A percentile compares a stretch with the other conserved stretches of the same genome.
These are phyloP conservation scores for Pelargonium fulgidum DNA, from an alignment of 441 rosid genomes.

Conservation along the genomic window DNA sequence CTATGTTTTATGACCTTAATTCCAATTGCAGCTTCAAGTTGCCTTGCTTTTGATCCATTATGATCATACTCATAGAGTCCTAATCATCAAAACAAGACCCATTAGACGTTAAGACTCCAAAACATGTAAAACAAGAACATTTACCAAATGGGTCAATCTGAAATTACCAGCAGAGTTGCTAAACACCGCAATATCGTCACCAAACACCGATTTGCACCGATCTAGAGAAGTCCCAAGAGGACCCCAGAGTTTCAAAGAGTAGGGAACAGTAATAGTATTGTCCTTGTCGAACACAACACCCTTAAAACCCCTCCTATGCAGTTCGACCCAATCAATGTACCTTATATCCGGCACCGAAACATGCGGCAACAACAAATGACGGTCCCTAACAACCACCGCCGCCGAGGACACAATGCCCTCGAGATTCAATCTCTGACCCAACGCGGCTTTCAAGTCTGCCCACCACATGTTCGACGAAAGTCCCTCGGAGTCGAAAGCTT, in stretches of 20 bases:
- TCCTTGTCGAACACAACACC: slow-evolving; percentile 97
- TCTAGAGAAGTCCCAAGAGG: slow-evolving; percentile 58
- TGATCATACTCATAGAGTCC: slow-evolving; percentile 88
- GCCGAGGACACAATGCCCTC: slow-evolving; percentile 73
- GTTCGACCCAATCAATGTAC: slow-evolving; percentile 76
- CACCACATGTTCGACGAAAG: slow-evolving; percentile 87
- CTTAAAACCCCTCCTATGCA: slow-evolving; percentile 62
- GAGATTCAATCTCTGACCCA: slow-evolving; percentile 79
- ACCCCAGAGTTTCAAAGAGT: slow-evolving; percentile 63
- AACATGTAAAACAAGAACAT: slow-evolving; percentile 9
- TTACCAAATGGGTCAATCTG: slow-evolving; percentile 6
- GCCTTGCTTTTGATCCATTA: slow-evolving; percentile 71
- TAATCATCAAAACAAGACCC: slow-evolving; percentile 26
- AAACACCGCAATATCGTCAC: slow-evolving; percentile 72
- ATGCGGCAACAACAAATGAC: slow-evolving; percentile 71
- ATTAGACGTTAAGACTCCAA: slow-evolving; percentile 12
- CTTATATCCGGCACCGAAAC: slow-evolving; percentile 61
- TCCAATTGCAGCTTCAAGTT: slow-evolving; percentile 75
- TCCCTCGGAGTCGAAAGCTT: slow-evolving; percentile 10
- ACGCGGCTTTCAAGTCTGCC: slow-evolving; percentile 77
- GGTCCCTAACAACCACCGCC: slow-evolving; percentile 49
- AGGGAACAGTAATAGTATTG: slow-evolving; percentile 86
- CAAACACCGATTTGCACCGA: slow-evolving; percentile 72
- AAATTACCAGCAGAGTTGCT: slow-evolving; percentile 85
- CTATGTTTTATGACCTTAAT: slow-evolving; percentile 86